phyloP scores from a whole-genome alignment of 768 basidiomycete genomes.

The Kwoniella mangroviensis region DNA sequence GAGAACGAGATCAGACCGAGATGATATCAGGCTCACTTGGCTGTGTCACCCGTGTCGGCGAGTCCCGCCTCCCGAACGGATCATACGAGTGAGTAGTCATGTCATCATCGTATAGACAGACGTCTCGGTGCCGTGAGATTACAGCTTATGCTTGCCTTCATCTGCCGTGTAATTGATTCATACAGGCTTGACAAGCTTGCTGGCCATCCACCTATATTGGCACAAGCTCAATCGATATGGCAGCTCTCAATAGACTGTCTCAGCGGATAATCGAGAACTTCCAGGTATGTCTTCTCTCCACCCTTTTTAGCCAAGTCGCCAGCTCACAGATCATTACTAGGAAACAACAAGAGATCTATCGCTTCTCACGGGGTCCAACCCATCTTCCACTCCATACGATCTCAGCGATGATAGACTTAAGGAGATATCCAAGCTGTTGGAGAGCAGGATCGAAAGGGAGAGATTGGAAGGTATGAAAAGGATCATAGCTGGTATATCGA shows the following conservation, averaged over 20 bases:
- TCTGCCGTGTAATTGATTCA: too few relatives aligned
- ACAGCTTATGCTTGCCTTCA: too few relatives aligned
- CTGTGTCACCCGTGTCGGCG: too few relatives aligned
- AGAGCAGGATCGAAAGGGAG: slow-evolving; percentile 84
- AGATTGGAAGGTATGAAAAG: slow-evolving; percentile 94
- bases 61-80: too few relatives aligned
- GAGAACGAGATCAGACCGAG: too few relatives aligned
- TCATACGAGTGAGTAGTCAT: too few relatives aligned
- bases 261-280: slow-evolving; percentile 57
- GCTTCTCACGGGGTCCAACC: slow-evolving; percentile 43
- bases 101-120: too few relatives aligned
- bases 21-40: neutral
- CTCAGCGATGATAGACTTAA: slow-evolving; percentile 75
- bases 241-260: slow-evolving; percentile 50
- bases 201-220: too few relatives aligned
- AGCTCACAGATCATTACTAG: slow-evolving; percentile 5
- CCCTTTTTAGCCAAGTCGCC: neutral
- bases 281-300: slow-evolving; percentile 34
- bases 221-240: slow-evolving; percentile 31
- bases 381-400: slow-evolving; percentile 50
- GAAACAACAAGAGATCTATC: slow-evolving; percentile 55
- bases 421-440: slow-evolving; percentile 83
- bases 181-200: too few relatives aligned
- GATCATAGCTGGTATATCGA: slow-evolving; percentile 91
- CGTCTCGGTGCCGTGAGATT: too few relatives aligned